These are phyloP conservation scores for Verticillium longisporum DNA, from an alignment of 2,329 filamentous ascomycete species.

Conservation along the genomic window DNA sequence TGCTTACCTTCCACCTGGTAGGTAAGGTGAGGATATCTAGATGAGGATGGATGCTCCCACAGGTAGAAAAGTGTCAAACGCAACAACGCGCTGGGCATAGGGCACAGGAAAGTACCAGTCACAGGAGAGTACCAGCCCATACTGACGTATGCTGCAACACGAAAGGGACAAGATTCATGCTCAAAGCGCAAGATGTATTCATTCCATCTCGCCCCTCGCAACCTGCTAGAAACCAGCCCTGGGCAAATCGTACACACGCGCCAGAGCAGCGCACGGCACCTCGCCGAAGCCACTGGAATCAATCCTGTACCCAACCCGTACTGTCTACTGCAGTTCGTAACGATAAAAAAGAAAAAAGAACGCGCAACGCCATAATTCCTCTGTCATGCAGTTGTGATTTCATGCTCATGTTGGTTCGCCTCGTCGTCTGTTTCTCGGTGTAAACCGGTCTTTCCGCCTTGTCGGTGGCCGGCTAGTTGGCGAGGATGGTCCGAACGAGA, in stretches of 20 bases:
- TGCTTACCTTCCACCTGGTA: too few species aligned
- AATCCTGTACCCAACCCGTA: not conserved
- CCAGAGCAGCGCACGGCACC: not conserved
- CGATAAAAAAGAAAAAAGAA: not conserved
- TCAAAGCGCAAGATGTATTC: not conserved
- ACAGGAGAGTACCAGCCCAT: too few species aligned
- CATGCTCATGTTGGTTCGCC: not conserved
- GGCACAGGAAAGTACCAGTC: too few species aligned
- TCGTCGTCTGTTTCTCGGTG: too few species aligned
- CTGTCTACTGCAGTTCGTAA: not conserved
- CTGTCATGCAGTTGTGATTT: not conserved
- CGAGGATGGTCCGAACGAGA: conserved; percentile 78
- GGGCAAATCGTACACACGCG: not conserved
- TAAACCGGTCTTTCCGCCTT: not conserved
- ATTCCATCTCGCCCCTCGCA: not conserved
- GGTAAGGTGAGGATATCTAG: too few species aligned
- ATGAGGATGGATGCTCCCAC: too few species aligned
- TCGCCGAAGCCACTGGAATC: not conserved
- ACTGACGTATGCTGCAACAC: too few species aligned
- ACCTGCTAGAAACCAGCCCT: not conserved
- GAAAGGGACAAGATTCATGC: not conserved
- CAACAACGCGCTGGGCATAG: too few species aligned
- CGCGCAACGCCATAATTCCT: not conserved
- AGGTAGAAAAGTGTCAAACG: too few species aligned
- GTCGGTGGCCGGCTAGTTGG: conserved; percentile 57